phyloP scores from a whole-genome alignment of 2,329 filamentous ascomycete species.

The Scedosporium boydii region DNA sequence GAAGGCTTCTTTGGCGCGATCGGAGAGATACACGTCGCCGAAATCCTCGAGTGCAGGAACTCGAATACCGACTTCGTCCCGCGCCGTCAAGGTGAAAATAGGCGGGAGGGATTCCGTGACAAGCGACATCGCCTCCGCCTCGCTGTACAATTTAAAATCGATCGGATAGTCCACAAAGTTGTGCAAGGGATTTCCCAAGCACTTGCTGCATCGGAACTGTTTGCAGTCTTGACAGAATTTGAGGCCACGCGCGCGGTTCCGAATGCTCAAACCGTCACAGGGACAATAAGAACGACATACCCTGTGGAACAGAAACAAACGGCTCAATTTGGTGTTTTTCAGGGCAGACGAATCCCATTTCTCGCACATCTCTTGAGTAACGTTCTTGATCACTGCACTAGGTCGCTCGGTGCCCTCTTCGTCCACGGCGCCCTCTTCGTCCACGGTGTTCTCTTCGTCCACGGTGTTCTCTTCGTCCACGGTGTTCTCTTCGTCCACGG shows the following conservation, averaged over 20 bases:
- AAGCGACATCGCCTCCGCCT: neutral
- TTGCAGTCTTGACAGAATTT: constrained; percentile 22
- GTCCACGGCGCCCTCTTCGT: too few relatives aligned
- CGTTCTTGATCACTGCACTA: neutral
- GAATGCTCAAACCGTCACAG: constrained; percentile 22
- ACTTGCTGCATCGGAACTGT: constrained; percentile 25
- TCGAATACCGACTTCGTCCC: neutral
- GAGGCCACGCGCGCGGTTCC: constrained; percentile 16
- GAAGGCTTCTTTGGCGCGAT: neutral
- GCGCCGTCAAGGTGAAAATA: neutral
- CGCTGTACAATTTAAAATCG: neutral
- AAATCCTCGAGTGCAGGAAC: neutral
- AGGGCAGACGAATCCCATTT: neutral
- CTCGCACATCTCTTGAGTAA: neutral
- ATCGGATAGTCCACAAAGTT: constrained; percentile 10
- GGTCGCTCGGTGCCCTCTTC: neutral
- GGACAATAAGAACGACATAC: constrained; percentile 22
- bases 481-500: neutral
- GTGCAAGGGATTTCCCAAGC: constrained; percentile 29
- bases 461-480: neutral
- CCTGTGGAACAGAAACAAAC: constrained; percentile 8
- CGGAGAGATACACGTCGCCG: neutral
- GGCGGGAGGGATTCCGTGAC: neutral
- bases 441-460: neutral
- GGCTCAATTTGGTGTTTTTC: neutral